Evolutionary conservation across 345 rosid species (phyloP), one percentile per base, ranked within the genome.

Genomic region (Populus alba): DNA sequence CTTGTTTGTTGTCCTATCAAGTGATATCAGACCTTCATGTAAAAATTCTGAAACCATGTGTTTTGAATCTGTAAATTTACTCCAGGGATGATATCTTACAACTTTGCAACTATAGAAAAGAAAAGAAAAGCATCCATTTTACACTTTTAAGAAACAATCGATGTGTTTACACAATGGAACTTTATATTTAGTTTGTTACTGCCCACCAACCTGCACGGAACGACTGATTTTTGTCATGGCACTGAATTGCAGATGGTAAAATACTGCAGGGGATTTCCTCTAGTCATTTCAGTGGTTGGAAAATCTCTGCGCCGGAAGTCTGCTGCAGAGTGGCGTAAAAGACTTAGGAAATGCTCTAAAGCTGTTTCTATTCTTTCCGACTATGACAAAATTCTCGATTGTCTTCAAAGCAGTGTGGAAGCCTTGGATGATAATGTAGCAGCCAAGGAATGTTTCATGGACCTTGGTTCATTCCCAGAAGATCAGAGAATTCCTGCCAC

Each of bases 381-480:
- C 11, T 8, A 3, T 29, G 75, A 68, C 7, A 11, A 41, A 67
- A 25, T 82, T 63, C 77, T 78, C 57, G 10, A 79, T 7, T 75
- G 85, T 72, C 77, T 82, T 37, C 73, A 75, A 79, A 79, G 35
- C 22, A 82, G 82, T n/a, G 49, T 82, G 22, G 85, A 82, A 39
- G 82, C 77, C 59, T 67, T 82, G 59, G 61, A 78, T 41, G 38
- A 79, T 41, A 74, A 70, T 22, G 35, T 35, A 29, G 53, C 6
- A 51, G 61, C 39, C 51, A 82, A 75, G 72, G 79, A 78, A 73
- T 82, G 85, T 70, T 82, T 37, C 73, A 78, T 74, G 81, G 85
- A 82, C 66, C 76, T 82, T 3, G 81, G 85, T 63, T 63, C 75
- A 51, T 82, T 82, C 35, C 85, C 81, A 6, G 85, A 78, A 72